These are phyloP conservation scores for Aspergillus japonicus DNA, from an alignment of 2,329 filamentous ascomycete species.

Conservation along the genomic window DNA sequence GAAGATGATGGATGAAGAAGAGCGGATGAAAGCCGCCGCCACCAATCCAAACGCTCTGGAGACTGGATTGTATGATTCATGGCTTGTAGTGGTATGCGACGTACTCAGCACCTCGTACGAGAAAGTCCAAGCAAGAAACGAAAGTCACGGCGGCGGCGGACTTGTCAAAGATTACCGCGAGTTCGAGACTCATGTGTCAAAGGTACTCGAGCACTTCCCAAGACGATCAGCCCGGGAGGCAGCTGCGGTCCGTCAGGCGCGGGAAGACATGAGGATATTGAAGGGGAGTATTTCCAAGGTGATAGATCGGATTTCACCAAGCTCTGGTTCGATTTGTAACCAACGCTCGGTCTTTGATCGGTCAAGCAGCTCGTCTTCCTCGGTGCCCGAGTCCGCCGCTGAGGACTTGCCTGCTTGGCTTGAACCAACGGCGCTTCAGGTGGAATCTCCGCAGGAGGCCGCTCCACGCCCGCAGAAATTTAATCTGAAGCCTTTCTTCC, in stretches of 20 bases:
- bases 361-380: conserved; percentile 48
- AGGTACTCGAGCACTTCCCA: conserved; percentile 41
- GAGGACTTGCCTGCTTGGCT: conserved; percentile 35
- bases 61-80: conserved; percentile 41
- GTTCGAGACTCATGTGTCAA: conserved; percentile 47
- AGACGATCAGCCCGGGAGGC: conserved; percentile 30
- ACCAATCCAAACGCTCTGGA: conserved; percentile 16
- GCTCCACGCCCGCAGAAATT: conserved; percentile 22
- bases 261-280: conserved; percentile 34
- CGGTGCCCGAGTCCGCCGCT: conserved; percentile 40
- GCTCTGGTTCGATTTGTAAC: conserved; percentile 37
- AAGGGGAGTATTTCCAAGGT: conserved; percentile 41
- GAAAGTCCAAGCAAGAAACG: conserved; percentile 38
- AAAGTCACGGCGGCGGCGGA: conserved; percentile 33
- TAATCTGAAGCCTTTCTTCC: conserved; percentile 33
- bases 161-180: conserved; percentile 49
- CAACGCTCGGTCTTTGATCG: conserved; percentile 49
- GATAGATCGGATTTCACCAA: conserved; percentile 45
- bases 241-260: conserved; percentile 35
- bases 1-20: conserved; percentile 37
- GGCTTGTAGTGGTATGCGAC: conserved; percentile 43
- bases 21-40: conserved; percentile 3
- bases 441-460: conserved; percentile 38
- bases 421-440: conserved; percentile 26
- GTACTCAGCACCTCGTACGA: conserved; percentile 46